These are phyloP conservation scores for Cytospora paraplurivora DNA, from an alignment of 2,329 filamentous ascomycete species.

Conservation along the genomic window DNA sequence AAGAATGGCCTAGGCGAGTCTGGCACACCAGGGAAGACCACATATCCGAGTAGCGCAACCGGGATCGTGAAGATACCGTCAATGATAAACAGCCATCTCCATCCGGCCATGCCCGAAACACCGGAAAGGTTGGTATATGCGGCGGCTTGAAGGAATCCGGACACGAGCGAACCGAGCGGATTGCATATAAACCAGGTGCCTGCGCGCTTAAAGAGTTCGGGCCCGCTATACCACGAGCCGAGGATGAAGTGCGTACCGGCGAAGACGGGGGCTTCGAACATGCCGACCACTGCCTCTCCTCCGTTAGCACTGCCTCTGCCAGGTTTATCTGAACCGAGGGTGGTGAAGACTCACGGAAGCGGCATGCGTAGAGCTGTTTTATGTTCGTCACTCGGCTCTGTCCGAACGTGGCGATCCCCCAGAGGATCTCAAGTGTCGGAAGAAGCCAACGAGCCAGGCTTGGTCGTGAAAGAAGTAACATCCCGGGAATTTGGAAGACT, in stretches of 20 bases:
- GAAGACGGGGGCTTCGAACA: slow-evolving; percentile 39
- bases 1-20: slow-evolving; percentile 44
- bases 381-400: slow-evolving; percentile 36
- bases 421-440: slow-evolving; percentile 37
- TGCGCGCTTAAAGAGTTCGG: slow-evolving; percentile 38
- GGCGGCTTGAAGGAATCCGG: slow-evolving; percentile 50
- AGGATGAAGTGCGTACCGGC: slow-evolving; percentile 39
- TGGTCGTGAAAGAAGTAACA: slow-evolving; percentile 38
- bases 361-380: slow-evolving; percentile 37
- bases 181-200: slow-evolving; percentile 37
- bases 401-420: slow-evolving; percentile 39
- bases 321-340: not conserved
- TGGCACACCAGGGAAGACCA: slow-evolving; percentile 47
- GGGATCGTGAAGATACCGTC: slow-evolving; percentile 59
- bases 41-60: slow-evolving; percentile 53
- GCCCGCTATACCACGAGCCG: slow-evolving; percentile 35
- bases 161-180: slow-evolving; percentile 37
- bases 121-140: slow-evolving; percentile 56
- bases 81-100: slow-evolving; percentile 61
- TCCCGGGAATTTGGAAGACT: slow-evolving; percentile 39
- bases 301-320: not conserved
- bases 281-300: slow-evolving; percentile 34
- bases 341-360: slow-evolving; percentile 29
- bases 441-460: slow-evolving; percentile 38
- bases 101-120: slow-evolving; percentile 51